Evolutionary conservation across 225 moss, liverwort and hornwort genomes (phyloP).

Genomic region (Bryum argenteum): DNA sequence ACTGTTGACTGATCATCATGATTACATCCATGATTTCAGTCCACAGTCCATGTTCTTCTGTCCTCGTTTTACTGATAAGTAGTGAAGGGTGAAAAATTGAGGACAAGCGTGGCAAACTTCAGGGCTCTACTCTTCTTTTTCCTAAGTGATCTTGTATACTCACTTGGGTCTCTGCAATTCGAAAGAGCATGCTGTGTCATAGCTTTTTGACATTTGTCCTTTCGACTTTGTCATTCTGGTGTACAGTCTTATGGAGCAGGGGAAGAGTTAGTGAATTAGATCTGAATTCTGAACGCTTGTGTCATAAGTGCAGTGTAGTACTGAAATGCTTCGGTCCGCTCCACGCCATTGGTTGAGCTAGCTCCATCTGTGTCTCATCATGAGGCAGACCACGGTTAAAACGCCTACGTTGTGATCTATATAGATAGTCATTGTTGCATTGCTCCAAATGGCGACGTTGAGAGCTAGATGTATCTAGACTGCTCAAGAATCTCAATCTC

Average conservation of each 20-base stretch:
- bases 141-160: constrained; percentile 12
- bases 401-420: constrained; percentile 15
- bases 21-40: constrained; percentile 8
- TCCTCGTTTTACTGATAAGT: constrained; percentile 6
- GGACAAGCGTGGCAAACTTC: constrained; percentile 3
- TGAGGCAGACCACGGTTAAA: constrained; percentile 27
- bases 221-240: constrained; percentile 24
- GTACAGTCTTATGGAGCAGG: constrained; percentile 12
- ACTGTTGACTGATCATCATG: constrained; percentile 12
- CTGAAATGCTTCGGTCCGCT: constrained; percentile 23
- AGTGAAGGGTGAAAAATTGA: constrained; percentile 5
- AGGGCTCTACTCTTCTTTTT: constrained; percentile 3
- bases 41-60: constrained; percentile 5
- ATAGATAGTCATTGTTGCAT: constrained; percentile 20
- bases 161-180: constrained; percentile 8
- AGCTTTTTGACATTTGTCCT: constrained; percentile 18
- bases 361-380: constrained; percentile 30
- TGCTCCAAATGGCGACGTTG: constrained; percentile 22
- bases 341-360: constrained; percentile 25
- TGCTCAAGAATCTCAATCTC: constrained; percentile 11
- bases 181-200: constrained; percentile 8
- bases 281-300: constrained; percentile 27
- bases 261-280: constrained; percentile 17
- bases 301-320: constrained; percentile 29
- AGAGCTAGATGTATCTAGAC: constrained; percentile 15